These are phyloP conservation scores for Talaromyces sp. DNA, from an alignment of 2,329 filamentous ascomycete genomes.

Conservation along the genomic window DNA sequence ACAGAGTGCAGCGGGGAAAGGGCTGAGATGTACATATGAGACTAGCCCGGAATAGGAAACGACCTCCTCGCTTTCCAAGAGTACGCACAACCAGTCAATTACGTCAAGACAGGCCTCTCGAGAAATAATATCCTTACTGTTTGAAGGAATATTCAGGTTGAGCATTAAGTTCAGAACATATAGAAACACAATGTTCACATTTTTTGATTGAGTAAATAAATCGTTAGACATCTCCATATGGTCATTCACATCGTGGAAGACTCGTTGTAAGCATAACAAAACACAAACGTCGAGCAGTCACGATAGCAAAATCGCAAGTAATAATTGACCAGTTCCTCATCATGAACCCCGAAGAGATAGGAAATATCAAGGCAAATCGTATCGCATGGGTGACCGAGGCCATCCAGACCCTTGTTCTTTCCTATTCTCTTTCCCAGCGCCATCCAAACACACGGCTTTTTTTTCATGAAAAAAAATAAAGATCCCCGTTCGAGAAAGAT, in stretches of 20 bases:
- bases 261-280: not conserved
- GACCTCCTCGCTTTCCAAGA: not conserved
- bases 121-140: constrained; percentile 11
- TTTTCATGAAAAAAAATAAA: not conserved
- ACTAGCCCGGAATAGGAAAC: not conserved
- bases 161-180: too few species aligned
- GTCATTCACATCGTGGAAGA: constrained; percentile 9
- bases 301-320: constrained; percentile 7
- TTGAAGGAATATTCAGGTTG: constrained; percentile 20
- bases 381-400: constrained; percentile 3
- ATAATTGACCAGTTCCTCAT: constrained; percentile 37
- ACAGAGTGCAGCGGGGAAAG: not conserved
- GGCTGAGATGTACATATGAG: not conserved
- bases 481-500: constrained; percentile 23
- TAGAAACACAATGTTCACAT: constrained; percentile 3
- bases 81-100: not conserved
- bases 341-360: constrained; percentile 21
- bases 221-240: constrained; percentile 36
- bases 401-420: not conserved
- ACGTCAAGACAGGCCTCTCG: not conserved
- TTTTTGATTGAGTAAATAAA: constrained; percentile 29
- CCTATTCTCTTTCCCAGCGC: constrained; percentile 28
- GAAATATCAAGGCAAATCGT: constrained; percentile 19
- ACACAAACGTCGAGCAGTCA: constrained; percentile 15
- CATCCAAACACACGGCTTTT: constrained; percentile 35